phyloP scores from a whole-genome alignment of 2,329 filamentous ascomycete genomes.

The Trichoderma sp. region DNA sequence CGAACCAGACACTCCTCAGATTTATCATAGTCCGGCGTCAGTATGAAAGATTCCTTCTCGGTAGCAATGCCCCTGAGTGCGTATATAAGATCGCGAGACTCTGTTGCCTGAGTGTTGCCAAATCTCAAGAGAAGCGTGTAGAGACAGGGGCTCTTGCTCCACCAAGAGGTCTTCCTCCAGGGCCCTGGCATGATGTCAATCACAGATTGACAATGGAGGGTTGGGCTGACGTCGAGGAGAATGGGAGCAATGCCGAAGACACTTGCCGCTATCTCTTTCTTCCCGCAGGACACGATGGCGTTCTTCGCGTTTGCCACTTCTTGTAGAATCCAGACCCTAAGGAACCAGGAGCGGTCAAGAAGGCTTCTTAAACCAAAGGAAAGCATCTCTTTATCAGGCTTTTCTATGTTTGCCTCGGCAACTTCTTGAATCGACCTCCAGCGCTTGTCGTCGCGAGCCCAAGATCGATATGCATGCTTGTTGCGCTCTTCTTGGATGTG shows the following conservation, averaged over 20 bases:
- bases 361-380: background rate
- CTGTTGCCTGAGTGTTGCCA: conserved; percentile 5
- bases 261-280: background rate
- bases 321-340: conserved; percentile 8
- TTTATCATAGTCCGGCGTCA: conserved; percentile 6
- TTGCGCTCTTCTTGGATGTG: too few species aligned
- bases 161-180: conserved; percentile 13
- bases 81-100: conserved; percentile 18
- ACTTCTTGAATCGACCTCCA: background rate
- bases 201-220: conserved; percentile 27
- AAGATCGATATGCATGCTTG: too few species aligned
- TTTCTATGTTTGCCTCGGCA: background rate
- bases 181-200: conserved; percentile 29
- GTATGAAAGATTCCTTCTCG: background rate
- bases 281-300: background rate
- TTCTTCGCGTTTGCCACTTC: conserved; percentile 3
- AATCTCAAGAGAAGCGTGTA: conserved; percentile 16
- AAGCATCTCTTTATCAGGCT: background rate
- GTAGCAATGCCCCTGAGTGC: conserved; percentile 21
- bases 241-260: background rate
- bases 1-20: background rate
- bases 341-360: background rate
- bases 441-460: too few species aligned
- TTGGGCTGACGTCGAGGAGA: rapidly evolving
- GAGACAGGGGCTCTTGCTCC: conserved; percentile 21